These are phyloP conservation scores for Phoenix roebelenii DNA, from an alignment of 176 grass and related monocot genomes.

Conservation along the genomic window DNA sequence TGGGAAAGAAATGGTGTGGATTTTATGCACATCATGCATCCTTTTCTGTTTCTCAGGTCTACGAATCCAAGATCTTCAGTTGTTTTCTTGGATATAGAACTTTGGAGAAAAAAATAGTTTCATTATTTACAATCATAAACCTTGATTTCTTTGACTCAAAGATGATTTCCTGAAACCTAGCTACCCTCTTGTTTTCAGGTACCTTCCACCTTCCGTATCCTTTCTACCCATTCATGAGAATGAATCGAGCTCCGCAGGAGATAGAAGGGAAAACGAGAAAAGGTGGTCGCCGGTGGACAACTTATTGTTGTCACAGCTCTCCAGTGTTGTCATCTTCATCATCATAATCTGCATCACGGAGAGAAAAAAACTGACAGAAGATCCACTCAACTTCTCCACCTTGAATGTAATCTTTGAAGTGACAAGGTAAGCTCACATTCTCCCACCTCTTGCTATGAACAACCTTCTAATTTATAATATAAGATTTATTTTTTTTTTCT, in stretches of 20 bases:
- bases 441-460: too few relatives aligned
- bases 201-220: slow-evolving; percentile 29
- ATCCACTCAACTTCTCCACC: slow-evolving; percentile 76
- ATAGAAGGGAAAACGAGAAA: slow-evolving; percentile 8
- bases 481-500: too few relatives aligned
- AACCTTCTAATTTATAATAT: too few relatives aligned
- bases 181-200: slow-evolving; percentile 32
- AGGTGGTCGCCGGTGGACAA: background rate
- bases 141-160: too few relatives aligned
- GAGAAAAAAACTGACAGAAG: slow-evolving; percentile 39
- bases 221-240: slow-evolving; percentile 18
- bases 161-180: background rate
- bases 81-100: too few relatives aligned
- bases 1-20: too few relatives aligned
- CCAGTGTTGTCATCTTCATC: slow-evolving; percentile 13
- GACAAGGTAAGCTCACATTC: slow-evolving; percentile 27
- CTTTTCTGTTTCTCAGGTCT: background rate
- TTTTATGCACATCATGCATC: background rate
- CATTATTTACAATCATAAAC: too few relatives aligned
- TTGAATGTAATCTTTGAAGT: slow-evolving; percentile 68
- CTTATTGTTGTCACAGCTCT: slow-evolving; percentile 28
- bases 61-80: too few relatives aligned
- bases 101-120: too few relatives aligned
- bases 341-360: slow-evolving; percentile 58
- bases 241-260: background rate